Base-by-base conservation (phyloP, 23 red algal genomes). In the Pyropia haitanensis region DNA sequence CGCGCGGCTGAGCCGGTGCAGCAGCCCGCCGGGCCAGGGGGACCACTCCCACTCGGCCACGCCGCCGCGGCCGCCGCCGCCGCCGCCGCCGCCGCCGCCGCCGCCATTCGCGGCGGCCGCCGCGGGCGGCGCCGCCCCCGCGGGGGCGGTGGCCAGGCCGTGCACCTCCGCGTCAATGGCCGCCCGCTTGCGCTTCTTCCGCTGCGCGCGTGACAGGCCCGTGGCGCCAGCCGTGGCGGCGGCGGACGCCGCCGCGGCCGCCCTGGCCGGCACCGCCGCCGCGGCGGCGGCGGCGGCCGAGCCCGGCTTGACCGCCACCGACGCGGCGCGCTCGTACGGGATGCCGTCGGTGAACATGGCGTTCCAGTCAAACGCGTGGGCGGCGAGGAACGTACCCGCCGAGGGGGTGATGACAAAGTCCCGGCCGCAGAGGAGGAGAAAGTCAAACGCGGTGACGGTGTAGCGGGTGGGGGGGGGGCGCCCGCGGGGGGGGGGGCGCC, bases 331-430 rank as follows among this genome's bases (percentile, higher is more conserved):
- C 18, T 52, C 66, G 52, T 91, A 98, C 18, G 67, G 85, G 39
- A 98, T 87, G 28, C 94, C 94, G n/a, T 50, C 23, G 23, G 19
- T 18, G 58, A 98, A 98, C 21, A 98, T 56, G 10, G 75, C 31
- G 53, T 90, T 88, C 61, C 91, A 98, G 51, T 98, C 94, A 60
- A 98, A 90, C 39, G 56, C 86, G 59, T 98, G 94, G 2, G 51
- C 25, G 8, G 72, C 85, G 1, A 98, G 67, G 59, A 98, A 98
- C 21, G 31, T 31, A 23, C 71, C 94, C 0, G 86, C 68, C 24
- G 72, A 65, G 17, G 85, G 48, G 19, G 31, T 70, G 49, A 98
- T 70, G 8, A 66, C 39, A 48, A 87, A 90, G 1, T 60, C 61
- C 4, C 64, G 67, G 30, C 82, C 61, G 49, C 81, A 85, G 56